Percentiles rank a stretch among this genome's conserved stretches.
phyloP scores from a whole-genome alignment of 257 asterid species.

The Solanum neorickii region DNA sequence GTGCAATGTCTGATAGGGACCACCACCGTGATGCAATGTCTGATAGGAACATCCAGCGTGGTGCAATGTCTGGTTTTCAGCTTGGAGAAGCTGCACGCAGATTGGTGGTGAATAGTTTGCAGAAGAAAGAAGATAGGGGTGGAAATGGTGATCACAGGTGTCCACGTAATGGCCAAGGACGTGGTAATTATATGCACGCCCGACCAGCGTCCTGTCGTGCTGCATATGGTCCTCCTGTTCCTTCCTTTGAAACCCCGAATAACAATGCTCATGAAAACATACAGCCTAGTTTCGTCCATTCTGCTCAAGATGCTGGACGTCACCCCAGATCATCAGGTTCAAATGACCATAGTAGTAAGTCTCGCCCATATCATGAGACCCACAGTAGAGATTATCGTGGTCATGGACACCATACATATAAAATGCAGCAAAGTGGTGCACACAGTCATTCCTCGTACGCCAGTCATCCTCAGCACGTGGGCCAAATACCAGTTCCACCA shows the following conservation, averaged over 20 bases:
- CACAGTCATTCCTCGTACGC: slow-evolving; percentile 24
- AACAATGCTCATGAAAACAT: slow-evolving; percentile 22
- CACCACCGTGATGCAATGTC: slow-evolving; percentile 35
- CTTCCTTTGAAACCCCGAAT: background rate
- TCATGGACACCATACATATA: slow-evolving; percentile 34
- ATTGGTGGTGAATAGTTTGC: slow-evolving; percentile 67
- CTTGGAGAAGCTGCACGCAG: slow-evolving; percentile 94
- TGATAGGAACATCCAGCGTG: slow-evolving; percentile 37
- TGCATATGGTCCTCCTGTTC: slow-evolving; percentile 18
- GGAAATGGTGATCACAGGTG: slow-evolving; percentile 18
- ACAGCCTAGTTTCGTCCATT: slow-evolving; percentile 21
- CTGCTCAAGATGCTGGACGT: slow-evolving; percentile 8
- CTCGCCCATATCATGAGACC: slow-evolving; percentile 17
- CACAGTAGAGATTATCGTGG: slow-evolving; percentile 25
- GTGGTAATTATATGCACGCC: background rate
- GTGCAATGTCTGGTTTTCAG: slow-evolving; percentile 63
- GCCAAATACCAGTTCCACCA: slow-evolving; percentile 20
- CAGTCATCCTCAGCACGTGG: slow-evolving; percentile 12
- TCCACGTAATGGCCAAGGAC: slow-evolving; percentile 1
- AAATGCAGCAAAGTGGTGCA: slow-evolving; percentile 30
- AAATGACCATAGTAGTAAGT: slow-evolving; percentile 27
- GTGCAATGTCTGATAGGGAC: slow-evolving; percentile 36
- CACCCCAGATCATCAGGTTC: background rate
- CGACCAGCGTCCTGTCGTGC: slow-evolving; percentile 20
- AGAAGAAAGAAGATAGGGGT: slow-evolving; percentile 6